Evolutionary conservation across 768 basidiomycete genomes (phyloP).

Genomic region (Lactarius hatsudake): DNA sequence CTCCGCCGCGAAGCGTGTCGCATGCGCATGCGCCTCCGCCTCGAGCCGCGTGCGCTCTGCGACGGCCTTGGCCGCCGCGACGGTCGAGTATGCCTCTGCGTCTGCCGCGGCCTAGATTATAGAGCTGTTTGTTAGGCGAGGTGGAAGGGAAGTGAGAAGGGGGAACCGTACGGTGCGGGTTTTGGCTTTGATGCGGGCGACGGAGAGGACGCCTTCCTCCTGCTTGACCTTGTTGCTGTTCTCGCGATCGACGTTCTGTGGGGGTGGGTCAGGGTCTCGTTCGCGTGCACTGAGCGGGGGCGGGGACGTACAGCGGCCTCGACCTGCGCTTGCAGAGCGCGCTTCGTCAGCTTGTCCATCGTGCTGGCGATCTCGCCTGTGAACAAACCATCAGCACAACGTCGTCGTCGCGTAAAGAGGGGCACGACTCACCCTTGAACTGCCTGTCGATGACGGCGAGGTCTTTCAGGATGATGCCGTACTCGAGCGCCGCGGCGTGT

Average conservation of each 20-base stretch:
- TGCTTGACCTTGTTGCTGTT: conserved; percentile 87
- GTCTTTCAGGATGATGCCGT: conserved; percentile 80
- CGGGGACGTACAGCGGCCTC: conserved; percentile 65
- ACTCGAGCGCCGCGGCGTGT: conserved; percentile 76
- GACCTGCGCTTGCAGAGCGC: conserved; percentile 83
- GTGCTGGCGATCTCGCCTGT: conserved; percentile 71
- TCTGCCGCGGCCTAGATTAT: conserved; percentile 59
- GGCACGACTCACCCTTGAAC: conserved; percentile 57
- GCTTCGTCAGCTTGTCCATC: conserved; percentile 82
- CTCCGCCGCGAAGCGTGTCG: conserved; percentile 68
- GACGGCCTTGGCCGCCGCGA: conserved; percentile 71
- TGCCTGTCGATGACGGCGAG: conserved; percentile 85
- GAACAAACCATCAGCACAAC: neutral
- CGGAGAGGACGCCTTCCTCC: conserved; percentile 74
- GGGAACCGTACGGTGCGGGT: conserved; percentile 43
- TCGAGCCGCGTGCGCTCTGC: conserved; percentile 66
- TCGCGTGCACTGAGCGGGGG: neutral
- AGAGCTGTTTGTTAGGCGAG: neutral
- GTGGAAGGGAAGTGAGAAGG: neutral
- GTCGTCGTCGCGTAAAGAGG: neutral
- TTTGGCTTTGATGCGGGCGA: conserved; percentile 74
- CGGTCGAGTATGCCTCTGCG: conserved; percentile 68
- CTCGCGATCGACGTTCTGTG: conserved; percentile 78
- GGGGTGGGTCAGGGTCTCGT: neutral
- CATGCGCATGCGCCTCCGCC: conserved; percentile 75